Conservation (phyloP, 768 basidiomycete species). For the Cyathus striatus region DNA sequence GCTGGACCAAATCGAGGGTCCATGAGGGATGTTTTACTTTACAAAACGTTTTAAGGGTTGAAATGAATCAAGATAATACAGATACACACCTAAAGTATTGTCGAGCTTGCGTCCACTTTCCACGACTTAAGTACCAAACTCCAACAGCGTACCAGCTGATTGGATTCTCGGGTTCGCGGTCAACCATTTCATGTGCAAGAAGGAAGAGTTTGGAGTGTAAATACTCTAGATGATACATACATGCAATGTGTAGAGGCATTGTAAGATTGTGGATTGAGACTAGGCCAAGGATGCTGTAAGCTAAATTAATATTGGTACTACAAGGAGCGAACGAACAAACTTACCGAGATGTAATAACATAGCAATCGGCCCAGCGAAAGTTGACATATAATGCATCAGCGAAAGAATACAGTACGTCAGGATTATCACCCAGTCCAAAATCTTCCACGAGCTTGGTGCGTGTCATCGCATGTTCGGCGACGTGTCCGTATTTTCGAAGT, state of each 20-base stretch:
- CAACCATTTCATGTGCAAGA: conserved; percentile 93
- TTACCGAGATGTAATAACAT: conserved; percentile 77
- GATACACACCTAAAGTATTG: conserved; percentile 82
- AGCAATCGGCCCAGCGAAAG: conserved; percentile 95
- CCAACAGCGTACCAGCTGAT: conserved; percentile 99
- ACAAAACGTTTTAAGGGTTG: conserved; percentile 6
- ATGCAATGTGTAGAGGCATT: conserved; percentile 92
- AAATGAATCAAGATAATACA: neutral
- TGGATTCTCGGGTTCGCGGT: conserved; percentile 87
- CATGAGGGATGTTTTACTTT: conserved; percentile 93
- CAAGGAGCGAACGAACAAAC: neutral
- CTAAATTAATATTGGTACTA: neutral
- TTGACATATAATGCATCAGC: conserved; percentile 86
- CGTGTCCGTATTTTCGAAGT: conserved; percentile 86
- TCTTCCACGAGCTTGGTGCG: conserved; percentile 77
- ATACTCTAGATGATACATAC: conserved; percentile 94
- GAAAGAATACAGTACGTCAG: conserved; percentile 86
- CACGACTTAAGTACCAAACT: conserved; percentile 87
- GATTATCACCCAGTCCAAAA: conserved; percentile 83
- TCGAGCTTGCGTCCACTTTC: conserved; percentile 87
- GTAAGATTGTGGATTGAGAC: conserved; percentile 86
- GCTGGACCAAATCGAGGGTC: conserved; percentile 95
- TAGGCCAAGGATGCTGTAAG: conserved; percentile 70
- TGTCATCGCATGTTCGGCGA: conserved; percentile 74
- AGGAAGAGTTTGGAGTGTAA: conserved; percentile 93